Evolutionary conservation across 2,329 filamentous ascomycete genomes (phyloP), one percentile per base, ranked within the genome.

Genomic region (Trichophyton benhamiae): DNA sequence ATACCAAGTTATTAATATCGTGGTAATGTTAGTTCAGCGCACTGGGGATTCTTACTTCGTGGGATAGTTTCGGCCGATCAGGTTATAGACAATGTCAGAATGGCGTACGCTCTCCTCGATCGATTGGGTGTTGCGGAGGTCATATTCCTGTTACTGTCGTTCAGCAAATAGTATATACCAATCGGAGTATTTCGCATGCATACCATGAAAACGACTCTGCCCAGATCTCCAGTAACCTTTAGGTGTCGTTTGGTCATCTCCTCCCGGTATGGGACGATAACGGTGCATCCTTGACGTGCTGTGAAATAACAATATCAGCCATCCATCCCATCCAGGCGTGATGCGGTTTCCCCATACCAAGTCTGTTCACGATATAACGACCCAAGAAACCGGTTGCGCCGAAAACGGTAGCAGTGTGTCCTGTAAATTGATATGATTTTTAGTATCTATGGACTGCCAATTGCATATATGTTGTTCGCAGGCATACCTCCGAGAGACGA

Each of bases 161-260:
- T 63, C 36, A 63, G 60, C 30, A 44, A 44, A 58, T 1, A 11
- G 36, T 7, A 25, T 48, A 17, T 33, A 17, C 27, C 38, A 13
- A 13, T 44, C 20, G 25, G 1, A n/a, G 13, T n/a, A 15, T 25
- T 33, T 55, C n/a, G 52, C 7, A 7, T 6, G 2, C 27, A 64
- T 77, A 91, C 88, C 69, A 95, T 81, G 76, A 99, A 97, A 69
- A 88, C 80, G 61, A 99, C 83, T 68, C 89, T 84, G 65, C 94
- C 94, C 64, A 99, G 81, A 76, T 99, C 94, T 77, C 94, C 94
- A n/a, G 90, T 82, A 63, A 96, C 86, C 79, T 97, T 97, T 72
- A 99, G 80, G 79, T 97, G 92, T 68, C 94, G 87, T 83, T 97
- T 97, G 68, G 87, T 81, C 91, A 96, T 97, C 77, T 97, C 94